These are phyloP conservation scores for Monascus ruber DNA, from an alignment of 2,329 filamentous ascomycete species.

Conservation along the genomic window DNA sequence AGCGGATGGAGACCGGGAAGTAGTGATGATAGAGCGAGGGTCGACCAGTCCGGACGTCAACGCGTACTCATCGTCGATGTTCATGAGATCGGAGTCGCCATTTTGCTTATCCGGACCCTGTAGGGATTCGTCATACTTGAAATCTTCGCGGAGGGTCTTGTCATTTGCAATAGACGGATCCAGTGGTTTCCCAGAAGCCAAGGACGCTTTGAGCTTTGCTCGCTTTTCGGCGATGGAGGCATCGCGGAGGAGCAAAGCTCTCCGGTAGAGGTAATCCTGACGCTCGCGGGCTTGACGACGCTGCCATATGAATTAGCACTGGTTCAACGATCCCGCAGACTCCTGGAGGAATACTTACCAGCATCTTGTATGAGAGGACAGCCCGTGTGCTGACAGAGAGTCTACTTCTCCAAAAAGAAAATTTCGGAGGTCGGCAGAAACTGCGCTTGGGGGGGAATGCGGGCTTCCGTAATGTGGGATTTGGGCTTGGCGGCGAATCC, in stretches of 20 bases:
- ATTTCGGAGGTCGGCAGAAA: constrained; percentile 6
- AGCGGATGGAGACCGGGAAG: constrained; percentile 75
- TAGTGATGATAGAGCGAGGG: constrained; percentile 79
- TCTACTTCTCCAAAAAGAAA: no score
- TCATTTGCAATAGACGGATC: constrained; percentile 78
- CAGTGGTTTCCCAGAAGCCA: constrained; percentile 80
- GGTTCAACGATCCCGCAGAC: neutral
- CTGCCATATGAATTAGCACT: constrained; percentile 18
- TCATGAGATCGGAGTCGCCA: constrained; percentile 72
- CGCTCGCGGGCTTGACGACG: constrained; percentile 67
- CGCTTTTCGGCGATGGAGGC: constrained; percentile 89
- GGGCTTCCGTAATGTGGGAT: constrained; percentile 21
- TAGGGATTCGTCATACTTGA: constrained; percentile 81
- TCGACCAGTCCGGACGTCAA: constrained; percentile 86
- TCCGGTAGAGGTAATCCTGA: constrained; percentile 81
- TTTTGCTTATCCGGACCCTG: constrained; percentile 47
- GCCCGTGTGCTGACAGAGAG: no score
- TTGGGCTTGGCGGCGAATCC: constrained; percentile 9
- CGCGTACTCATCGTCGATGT: constrained; percentile 84
- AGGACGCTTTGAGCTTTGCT: constrained; percentile 70
- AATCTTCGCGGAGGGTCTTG: constrained; percentile 71
- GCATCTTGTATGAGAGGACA: constrained; percentile 13
- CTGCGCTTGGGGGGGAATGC: constrained; percentile 13
- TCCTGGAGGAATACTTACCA: constrained; percentile 13
- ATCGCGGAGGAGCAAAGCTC: constrained; percentile 75